Percentiles rank a stretch among this genome's conserved stretches.
These are phyloP conservation scores for Claviceps africana DNA, from an alignment of 2,329 filamentous ascomycete genomes.

Conservation along the genomic window DNA sequence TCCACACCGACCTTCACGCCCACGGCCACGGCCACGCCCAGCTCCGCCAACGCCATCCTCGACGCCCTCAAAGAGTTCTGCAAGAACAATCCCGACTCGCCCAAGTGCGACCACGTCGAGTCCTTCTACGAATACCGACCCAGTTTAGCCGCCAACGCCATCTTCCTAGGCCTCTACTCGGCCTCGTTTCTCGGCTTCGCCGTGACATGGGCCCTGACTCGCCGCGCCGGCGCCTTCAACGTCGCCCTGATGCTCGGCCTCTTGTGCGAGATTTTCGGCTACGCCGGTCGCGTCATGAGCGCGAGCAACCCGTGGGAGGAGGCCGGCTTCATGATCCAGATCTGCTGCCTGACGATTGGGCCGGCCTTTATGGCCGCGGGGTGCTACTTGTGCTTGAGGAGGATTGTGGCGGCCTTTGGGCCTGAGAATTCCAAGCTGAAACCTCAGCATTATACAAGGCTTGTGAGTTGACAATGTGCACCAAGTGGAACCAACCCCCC, in stretches of 20 bases:
- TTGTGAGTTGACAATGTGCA: slow-evolving; percentile 27
- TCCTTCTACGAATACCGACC: slow-evolving; percentile 38
- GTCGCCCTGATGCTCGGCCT: slow-evolving; percentile 40
- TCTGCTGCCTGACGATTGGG: slow-evolving; percentile 47
- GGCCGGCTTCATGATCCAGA: slow-evolving; percentile 38
- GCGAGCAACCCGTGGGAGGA: slow-evolving; percentile 37
- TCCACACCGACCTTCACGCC: neutral
- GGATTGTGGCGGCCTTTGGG: slow-evolving; percentile 34
- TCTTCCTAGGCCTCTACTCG: slow-evolving; percentile 36
- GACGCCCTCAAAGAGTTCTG: slow-evolving; percentile 12
- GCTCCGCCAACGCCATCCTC: neutral
- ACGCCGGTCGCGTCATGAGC: slow-evolving; percentile 42
- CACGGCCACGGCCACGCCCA: neutral
- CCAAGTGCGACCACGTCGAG: slow-evolving; percentile 18
- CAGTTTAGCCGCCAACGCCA: slow-evolving; percentile 33
- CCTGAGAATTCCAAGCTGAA: slow-evolving; percentile 33
- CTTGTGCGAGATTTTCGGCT: slow-evolving; percentile 43
- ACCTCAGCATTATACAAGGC: slow-evolving; percentile 33
- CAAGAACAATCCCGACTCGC: slow-evolving; percentile 12
- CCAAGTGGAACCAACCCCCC: no score
- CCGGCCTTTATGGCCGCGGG: slow-evolving; percentile 51
- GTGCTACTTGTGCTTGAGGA: slow-evolving; percentile 46
- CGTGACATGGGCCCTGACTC: slow-evolving; percentile 26
- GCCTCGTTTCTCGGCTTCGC: slow-evolving; percentile 28
- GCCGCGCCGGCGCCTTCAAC: slow-evolving; percentile 35